These are phyloP conservation scores for Trichoderma asperelloides DNA, from an alignment of 495 filamentous ascomycete genomes.

Conservation along the genomic window DNA sequence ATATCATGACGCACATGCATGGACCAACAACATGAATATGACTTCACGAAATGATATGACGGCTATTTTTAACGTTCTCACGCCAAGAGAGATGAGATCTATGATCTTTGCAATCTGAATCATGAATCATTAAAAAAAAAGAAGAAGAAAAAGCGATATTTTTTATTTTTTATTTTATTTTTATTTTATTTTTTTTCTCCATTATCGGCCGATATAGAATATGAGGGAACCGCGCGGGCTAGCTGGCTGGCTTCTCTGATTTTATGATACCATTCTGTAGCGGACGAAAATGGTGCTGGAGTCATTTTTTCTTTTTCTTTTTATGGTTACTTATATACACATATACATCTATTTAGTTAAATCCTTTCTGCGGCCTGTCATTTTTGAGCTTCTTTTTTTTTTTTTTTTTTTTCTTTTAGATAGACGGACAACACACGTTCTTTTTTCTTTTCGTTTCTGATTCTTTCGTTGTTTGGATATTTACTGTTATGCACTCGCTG, in stretches of 20 bases:
- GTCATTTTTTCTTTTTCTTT: background rate
- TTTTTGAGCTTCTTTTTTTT: background rate
- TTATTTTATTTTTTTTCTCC: background rate
- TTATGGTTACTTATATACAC: background rate
- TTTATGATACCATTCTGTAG: conserved; percentile 3
- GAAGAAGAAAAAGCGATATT: background rate
- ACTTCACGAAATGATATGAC: conserved; percentile 1
- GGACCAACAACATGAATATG: background rate
- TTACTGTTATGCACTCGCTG: background rate
- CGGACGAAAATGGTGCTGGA: conserved; percentile 1
- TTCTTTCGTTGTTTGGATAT: background rate
- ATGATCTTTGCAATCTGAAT: background rate
- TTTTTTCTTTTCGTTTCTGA: background rate
- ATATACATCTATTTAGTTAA: background rate
- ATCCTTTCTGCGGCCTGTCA: background rate
- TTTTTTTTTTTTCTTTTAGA: background rate
- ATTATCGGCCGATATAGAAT: background rate
- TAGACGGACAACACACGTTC: conserved; percentile 6
- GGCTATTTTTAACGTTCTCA: background rate
- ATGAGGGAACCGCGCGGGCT: conserved; percentile 5
- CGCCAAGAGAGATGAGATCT: background rate
- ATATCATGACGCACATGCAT: background rate
- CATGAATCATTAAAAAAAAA: background rate
- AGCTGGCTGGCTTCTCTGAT: conserved; percentile 6
- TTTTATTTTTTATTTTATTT: background rate